Conservation (phyloP, 2,329 filamentous ascomycete genomes). For the Dactylellina sp. region DNA sequence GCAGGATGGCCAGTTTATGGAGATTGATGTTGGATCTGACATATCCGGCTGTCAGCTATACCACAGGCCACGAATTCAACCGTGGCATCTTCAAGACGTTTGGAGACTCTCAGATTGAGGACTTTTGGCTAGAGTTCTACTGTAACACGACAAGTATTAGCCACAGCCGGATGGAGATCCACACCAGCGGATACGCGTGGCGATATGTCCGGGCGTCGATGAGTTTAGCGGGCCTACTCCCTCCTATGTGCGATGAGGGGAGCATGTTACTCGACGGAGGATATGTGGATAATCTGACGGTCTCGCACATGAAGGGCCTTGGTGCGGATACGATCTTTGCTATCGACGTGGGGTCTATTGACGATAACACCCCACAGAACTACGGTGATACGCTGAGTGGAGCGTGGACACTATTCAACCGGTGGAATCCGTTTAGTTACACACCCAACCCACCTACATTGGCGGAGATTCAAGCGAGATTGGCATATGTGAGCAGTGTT, state of each 20-base stretch:
- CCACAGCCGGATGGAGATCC: conserved; percentile 89
- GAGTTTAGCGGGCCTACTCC: conserved; percentile 91
- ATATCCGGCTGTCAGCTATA: conserved; percentile 94
- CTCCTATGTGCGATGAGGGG: conserved; percentile 94
- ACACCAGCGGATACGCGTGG: conserved; percentile 97
- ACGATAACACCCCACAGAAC: conserved; percentile 89
- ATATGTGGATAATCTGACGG: conserved; percentile 96
- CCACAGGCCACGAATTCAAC: conserved; percentile 98
- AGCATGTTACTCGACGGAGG: conserved; percentile 96
- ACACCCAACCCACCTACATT: conserved; percentile 93
- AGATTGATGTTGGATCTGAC: conserved; percentile 96
- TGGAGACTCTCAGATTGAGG: conserved; percentile 95
- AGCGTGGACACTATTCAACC: conserved; percentile 92
- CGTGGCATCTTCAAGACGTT: conserved; percentile 99
- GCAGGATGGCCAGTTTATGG: conserved; percentile 99
- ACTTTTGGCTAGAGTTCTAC: conserved; percentile 99
- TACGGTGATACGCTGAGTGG: conserved; percentile 96
- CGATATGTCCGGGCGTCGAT: conserved; percentile 96
- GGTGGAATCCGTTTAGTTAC: conserved; percentile 94
- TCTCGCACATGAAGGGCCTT: conserved; percentile 94
- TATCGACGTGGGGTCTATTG: conserved; percentile 90
- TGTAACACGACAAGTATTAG: conserved; percentile 99
- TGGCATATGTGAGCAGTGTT: conserved; percentile 94
- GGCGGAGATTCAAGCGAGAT: conserved; percentile 91
- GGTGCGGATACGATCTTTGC: conserved; percentile 96